Evolutionary conservation across 345 rosid genomes (phyloP), one percentile per base, ranked within the genome.

Genomic region (Euclidium syriacum): DNA sequence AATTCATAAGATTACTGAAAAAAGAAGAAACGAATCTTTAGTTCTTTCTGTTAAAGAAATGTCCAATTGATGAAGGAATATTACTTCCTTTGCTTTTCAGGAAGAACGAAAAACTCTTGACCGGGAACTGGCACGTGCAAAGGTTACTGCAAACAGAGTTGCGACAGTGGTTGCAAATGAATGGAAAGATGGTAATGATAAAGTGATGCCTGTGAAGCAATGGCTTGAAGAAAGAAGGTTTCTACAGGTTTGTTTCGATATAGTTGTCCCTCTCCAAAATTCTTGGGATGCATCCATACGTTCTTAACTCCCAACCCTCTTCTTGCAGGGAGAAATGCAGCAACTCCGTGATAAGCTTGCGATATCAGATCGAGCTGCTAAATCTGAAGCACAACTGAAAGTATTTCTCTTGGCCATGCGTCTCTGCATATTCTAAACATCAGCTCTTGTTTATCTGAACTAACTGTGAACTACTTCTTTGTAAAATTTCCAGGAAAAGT

Each of bases 121-220:
- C 78, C 68, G 99, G 56, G 99, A 95, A 77, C 74, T 95, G 78
- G 98, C 99, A 36, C 95, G 98, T 15, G 99, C 99, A 47, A 92
- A 87, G 84, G 98, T 92, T 60, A 87, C 91, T 2, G 99, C 99
- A 51, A 94, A 90, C 69, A 82, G 99, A 72, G 96, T 94, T 58
- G 97, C 99, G 6, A 85, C 87, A 2, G 99, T 92, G 32, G 97
- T 92, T 52, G 99, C 99, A 65, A 92, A 92, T 67, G 99, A 92
- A 63, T 92, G 97, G 99, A 92, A 92, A 77, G 99, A 90, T 81
- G 82, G 91, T 47, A 87, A 85, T 74, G 99, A 92, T 77, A 92
- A 92, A 81, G 99, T 92, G 66, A 92, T 92, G 99, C 97, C 95
- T 49, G 97, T 90, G 68, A 92, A 90, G 71, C 99, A 92, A 62